Evolutionary conservation across 2,329 filamentous ascomycete genomes (phyloP), one percentile per base, ranked within the genome.

Genomic region (Cordyceps pruinosa): DNA sequence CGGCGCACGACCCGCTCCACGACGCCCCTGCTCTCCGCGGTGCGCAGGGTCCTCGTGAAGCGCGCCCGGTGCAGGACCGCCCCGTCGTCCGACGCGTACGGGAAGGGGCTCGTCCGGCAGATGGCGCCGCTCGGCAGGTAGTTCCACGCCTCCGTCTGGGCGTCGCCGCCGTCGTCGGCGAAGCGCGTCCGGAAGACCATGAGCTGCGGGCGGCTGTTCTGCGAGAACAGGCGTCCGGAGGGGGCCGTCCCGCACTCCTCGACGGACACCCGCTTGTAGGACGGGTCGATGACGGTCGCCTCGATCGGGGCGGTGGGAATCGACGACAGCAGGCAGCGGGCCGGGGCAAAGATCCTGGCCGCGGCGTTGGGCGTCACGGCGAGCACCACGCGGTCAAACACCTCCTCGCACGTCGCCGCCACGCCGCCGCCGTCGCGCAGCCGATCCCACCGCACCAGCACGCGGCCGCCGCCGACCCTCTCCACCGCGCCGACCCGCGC

Each of bases 291-390:
- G 0, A 81, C 74, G 2, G 79, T 72, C 42, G 77, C 79, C 37
- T 78, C 73, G 0, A 82, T 78, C 1, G 67, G 63, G 3, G 69
- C 69, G 0, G 77, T 79, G 0, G 81, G 80, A 15, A 83, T 76
- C n/a, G 63, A 63, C 1, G 63, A 55, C 61, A 81, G 68, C 3
- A 66, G 60, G 5, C 69, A 51, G 3, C 61, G 59, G 3, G 81
- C 61, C 0, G 77, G 77, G 1, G 66, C 60, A 58, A 79, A 84
- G 13, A 84, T 71, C 6, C 66, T 66, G 5, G 72, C 75, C 0
- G 77, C 78, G 4, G 81, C 73, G 60, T 82, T 74, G 1, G 82
- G 81, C 0, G 80, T 76, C 1, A 84, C 77, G 0, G 79, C 80
- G 1, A 84, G 68, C 25, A 84, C 68, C 1, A 82, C 78, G 2